Conservation (phyloP, 2,329 filamentous ascomycete species). For the Colletotrichum viniferum region DNA sequence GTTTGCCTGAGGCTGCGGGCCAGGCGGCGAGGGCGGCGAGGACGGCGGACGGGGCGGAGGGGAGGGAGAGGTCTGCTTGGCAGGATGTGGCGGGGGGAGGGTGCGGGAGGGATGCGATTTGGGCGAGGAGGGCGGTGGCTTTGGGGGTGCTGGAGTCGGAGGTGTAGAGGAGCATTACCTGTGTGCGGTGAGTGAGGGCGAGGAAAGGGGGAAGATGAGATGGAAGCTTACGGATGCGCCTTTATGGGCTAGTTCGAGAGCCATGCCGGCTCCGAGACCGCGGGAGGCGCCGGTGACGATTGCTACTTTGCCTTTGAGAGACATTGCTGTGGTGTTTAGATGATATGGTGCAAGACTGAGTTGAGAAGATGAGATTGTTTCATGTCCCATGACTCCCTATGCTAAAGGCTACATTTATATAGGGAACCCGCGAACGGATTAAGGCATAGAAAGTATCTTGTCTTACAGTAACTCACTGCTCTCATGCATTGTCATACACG, state of each 20-base stretch:
- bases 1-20: constrained; percentile 2
- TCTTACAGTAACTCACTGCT: background rate
- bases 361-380: background rate
- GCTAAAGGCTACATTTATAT: background rate
- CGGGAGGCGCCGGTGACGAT: constrained; percentile 28
- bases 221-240: constrained; percentile 24
- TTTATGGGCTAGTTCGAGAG: constrained; percentile 24
- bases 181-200: background rate
- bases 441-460: rapidly evolving
- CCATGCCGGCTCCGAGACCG: constrained; percentile 27
- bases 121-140: constrained; percentile 10
- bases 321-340: background rate
- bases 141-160: constrained; percentile 19
- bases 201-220: rapidly evolving
- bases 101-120: constrained; percentile 16
- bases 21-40: constrained; percentile 31
- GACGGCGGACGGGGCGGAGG: constrained; percentile 31
- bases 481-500: background rate
- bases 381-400: background rate
- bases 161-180: constrained; percentile 25
- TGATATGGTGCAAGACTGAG: background rate
- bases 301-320: constrained; percentile 23
- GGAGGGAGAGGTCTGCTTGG: constrained; percentile 26
- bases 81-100: constrained; percentile 12
- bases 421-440: background rate